phyloP scores from a whole-genome alignment of 352 stramenopile species.

The Pythium biforme region DNA sequence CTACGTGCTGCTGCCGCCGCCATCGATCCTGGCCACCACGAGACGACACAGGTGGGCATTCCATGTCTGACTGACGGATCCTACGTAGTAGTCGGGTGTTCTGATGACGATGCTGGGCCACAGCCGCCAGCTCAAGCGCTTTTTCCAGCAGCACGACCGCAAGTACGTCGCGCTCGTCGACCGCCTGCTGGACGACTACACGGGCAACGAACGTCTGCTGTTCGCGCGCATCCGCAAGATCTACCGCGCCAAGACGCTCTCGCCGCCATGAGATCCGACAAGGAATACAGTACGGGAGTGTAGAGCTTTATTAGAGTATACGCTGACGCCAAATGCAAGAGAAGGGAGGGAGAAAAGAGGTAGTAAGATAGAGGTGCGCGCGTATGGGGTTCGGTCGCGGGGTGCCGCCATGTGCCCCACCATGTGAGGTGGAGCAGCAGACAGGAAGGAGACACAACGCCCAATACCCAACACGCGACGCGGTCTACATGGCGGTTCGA shows the following conservation, averaged over 20 bases:
- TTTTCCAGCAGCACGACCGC: constrained; percentile 49
- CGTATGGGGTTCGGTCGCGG: too few species aligned
- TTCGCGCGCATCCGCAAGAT: constrained; percentile 47
- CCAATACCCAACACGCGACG: too few species aligned
- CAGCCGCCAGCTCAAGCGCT: constrained; percentile 37
- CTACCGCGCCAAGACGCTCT: constrained; percentile 27
- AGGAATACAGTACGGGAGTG: constrained; percentile 19
- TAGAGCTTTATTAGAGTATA: constrained; percentile 35
- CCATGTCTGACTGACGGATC: not conserved
- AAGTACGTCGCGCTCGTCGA: constrained; percentile 43
- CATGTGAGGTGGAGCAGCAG: too few species aligned
- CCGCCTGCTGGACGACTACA: constrained; percentile 45
- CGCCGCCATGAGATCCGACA: not conserved
- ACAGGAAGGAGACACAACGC: too few species aligned
- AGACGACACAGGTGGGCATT: constrained; percentile 33
- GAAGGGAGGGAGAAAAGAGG: constrained; percentile 5
- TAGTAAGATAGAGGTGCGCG: constrained; percentile 1
- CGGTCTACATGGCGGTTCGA: too few species aligned
- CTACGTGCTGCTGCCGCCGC: constrained; percentile 39
- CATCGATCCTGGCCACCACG: constrained; percentile 34
- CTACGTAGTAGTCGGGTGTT: too few species aligned
- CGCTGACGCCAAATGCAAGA: constrained; percentile 27
- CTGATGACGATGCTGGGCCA: not conserved
- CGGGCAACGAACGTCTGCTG: constrained; percentile 52
- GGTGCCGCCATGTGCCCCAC: too few species aligned